These are phyloP conservation scores for Fibroporia radiculosa DNA, from an alignment of 768 basidiomycete species.

Conservation along the genomic window DNA sequence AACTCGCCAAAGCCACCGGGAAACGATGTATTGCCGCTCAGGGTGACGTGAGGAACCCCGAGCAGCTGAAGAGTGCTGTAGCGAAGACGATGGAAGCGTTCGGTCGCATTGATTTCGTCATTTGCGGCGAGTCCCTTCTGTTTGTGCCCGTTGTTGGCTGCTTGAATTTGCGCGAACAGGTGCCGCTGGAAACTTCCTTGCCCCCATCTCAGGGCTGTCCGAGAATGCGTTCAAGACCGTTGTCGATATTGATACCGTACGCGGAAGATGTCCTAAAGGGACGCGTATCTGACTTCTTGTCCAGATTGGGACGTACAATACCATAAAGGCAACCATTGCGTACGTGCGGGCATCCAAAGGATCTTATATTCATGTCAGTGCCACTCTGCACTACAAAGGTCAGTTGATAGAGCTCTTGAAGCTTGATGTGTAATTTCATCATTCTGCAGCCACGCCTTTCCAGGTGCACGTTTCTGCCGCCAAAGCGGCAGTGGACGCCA, in stretches of 20 bases:
- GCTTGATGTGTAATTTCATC: not conserved
- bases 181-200: conserved; percentile 95
- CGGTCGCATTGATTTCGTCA: conserved; percentile 90
- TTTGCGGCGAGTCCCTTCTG: conserved; percentile 67
- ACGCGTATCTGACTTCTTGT: conserved; percentile 1
- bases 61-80: conserved; percentile 68
- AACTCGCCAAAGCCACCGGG: conserved; percentile 66
- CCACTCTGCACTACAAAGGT: conserved; percentile 84
- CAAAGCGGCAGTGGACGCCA: conserved; percentile 89
- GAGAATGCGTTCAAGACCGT: conserved; percentile 91
- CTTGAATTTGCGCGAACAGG: conserved; percentile 38
- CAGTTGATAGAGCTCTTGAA: conserved; percentile 11
- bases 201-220: conserved; percentile 74
- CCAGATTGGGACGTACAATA: conserved; percentile 89
- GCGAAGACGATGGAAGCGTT: conserved; percentile 64
- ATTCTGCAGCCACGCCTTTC: conserved; percentile 57
- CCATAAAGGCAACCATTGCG: conserved; percentile 83
- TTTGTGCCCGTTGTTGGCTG: no score
- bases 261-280: conserved; percentile 10
- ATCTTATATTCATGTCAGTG: conserved; percentile 83
- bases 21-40: conserved; percentile 60
- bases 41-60: conserved; percentile 79
- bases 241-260: conserved; percentile 85
- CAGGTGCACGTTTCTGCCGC: conserved; percentile 94
- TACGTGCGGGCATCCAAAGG: conserved; percentile 68